Evolutionary conservation across 805 yeast genomes (phyloP), one percentile per base, ranked within the genome.

Genomic region (Suhomyces sp.): DNA sequence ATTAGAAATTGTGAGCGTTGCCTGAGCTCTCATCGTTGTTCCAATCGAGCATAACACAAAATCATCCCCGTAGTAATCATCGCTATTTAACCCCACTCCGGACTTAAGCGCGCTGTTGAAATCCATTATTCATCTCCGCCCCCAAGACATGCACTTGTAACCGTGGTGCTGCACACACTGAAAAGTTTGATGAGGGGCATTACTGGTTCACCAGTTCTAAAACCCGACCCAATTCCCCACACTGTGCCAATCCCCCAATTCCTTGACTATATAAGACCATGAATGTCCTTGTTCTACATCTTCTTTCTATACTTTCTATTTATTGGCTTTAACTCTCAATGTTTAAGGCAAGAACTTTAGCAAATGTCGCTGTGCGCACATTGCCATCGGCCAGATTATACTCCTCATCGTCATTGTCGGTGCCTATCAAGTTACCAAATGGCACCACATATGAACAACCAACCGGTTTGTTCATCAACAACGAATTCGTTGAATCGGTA

Each of bases 381-480:
- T 20, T 37, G 6, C 22, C 46, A 41, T 22, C 29, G 6, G 8
- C 43, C 24, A 65, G 72, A 61, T 43, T 53, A 24, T 66, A 63
- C 56, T 66, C 73, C 35, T 57, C 57, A 45, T 61, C 67, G 57
- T 76, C 78, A 22, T 66, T 75, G 59, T 56, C 78, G 3, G 73
- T 75, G 8, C 71, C 71, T 31, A 68, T 86, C 57, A 79, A 77
- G 7, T 72, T 84, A 59, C 96, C 96, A 57, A 87, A 86, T 62
- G 96, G 96, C 43, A 72, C 72, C 29, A 72, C 76, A 33, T 87
- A 86, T 64, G 77, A 82, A 48, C 96, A 88, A 74, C 97, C 97
- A 61, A 85, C 87, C 9, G 97, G 97, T 57, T 74, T 92, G 61
- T 92, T 89, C 78, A 89, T 92, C 68, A 86, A 89, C 76, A 89